Conservation (phyloP, 2,329 filamentous ascomycete species). For the Pseudophaeomoniella oleicola region DNA sequence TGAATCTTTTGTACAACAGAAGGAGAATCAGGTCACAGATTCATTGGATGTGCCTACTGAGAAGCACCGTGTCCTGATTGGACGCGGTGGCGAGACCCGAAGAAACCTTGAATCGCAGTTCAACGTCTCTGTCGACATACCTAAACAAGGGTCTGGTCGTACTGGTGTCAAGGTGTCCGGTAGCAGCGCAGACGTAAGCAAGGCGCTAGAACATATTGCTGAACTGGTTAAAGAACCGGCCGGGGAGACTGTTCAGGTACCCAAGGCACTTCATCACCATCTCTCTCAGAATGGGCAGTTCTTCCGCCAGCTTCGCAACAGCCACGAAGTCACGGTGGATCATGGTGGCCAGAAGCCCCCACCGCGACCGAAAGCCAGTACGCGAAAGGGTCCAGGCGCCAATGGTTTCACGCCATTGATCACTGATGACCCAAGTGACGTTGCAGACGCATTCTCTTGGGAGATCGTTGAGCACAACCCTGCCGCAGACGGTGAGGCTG, state of each 20-base stretch:
- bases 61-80: constrained; percentile 84
- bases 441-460: constrained; percentile 62
- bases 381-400: constrained; percentile 29
- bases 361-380: constrained; percentile 43
- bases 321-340: constrained; percentile 80
- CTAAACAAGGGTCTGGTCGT: constrained; percentile 70
- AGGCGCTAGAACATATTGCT: constrained; percentile 74
- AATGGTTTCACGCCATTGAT: constrained; percentile 66
- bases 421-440: constrained; percentile 61
- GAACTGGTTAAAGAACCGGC: constrained; percentile 71
- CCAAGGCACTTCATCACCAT: constrained; percentile 66
- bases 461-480: constrained; percentile 49
- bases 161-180: constrained; percentile 80
- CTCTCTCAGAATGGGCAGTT: constrained; percentile 82
- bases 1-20: constrained; percentile 64
- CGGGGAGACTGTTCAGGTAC: constrained; percentile 74
- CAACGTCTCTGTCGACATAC: constrained; percentile 76
- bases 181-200: constrained; percentile 60
- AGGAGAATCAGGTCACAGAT: constrained; percentile 68
- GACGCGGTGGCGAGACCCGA: constrained; percentile 77
- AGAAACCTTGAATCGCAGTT: constrained; percentile 76
- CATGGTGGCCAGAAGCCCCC: constrained; percentile 72
- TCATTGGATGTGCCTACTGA: constrained; percentile 70
- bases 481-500: constrained; percentile 14
- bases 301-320: constrained; percentile 78